These are phyloP conservation scores for Fusarium sp. DNA, from an alignment of 2,329 filamentous ascomycete species.

Conservation along the genomic window DNA sequence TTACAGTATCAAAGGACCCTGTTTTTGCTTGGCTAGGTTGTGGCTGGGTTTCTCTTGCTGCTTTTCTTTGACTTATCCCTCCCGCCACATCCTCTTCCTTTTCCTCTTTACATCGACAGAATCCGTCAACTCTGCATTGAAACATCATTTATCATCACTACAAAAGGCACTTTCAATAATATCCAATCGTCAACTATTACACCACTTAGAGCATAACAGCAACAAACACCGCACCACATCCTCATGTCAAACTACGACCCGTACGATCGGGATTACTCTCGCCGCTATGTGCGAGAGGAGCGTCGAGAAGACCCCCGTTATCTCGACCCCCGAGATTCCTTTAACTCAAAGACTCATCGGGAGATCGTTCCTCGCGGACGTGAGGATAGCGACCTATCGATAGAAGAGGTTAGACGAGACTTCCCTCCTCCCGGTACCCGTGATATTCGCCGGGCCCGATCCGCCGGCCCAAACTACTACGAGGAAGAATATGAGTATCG, in stretches of 20 bases:
- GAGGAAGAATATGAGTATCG: slow-evolving; percentile 65
- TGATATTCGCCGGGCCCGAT: slow-evolving; percentile 72
- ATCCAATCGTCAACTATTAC: slow-evolving; percentile 4
- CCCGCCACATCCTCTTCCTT: slow-evolving; percentile 26
- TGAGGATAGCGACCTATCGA: slow-evolving; percentile 78
- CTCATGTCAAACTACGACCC: slow-evolving; percentile 64
- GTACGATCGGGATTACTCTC: slow-evolving; percentile 65
- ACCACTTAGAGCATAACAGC: slow-evolving; percentile 6
- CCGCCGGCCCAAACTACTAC: slow-evolving; percentile 71
- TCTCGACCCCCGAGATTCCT: slow-evolving; percentile 64
- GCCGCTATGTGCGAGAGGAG: slow-evolving; percentile 67
- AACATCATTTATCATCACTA: background rate
- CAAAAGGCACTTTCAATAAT: background rate
- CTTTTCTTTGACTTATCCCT: slow-evolving; percentile 27
- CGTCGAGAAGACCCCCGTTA: slow-evolving; percentile 66
- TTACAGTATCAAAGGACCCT: slow-evolving; percentile 38
- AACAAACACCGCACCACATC: slow-evolving; percentile 13
- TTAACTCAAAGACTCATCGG: slow-evolving; percentile 60
- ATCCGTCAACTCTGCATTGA: slow-evolving; percentile 7
- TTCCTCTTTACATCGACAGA: slow-evolving; percentile 25
- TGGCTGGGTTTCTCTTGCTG: slow-evolving; percentile 28
- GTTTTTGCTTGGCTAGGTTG: slow-evolving; percentile 35
- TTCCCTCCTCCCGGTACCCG: slow-evolving; percentile 77
- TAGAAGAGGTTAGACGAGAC: slow-evolving; percentile 87
- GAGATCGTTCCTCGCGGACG: slow-evolving; percentile 70